Base-by-base conservation (phyloP, 306 rosid genomes). In the Begonia peltatifolia region DNA sequence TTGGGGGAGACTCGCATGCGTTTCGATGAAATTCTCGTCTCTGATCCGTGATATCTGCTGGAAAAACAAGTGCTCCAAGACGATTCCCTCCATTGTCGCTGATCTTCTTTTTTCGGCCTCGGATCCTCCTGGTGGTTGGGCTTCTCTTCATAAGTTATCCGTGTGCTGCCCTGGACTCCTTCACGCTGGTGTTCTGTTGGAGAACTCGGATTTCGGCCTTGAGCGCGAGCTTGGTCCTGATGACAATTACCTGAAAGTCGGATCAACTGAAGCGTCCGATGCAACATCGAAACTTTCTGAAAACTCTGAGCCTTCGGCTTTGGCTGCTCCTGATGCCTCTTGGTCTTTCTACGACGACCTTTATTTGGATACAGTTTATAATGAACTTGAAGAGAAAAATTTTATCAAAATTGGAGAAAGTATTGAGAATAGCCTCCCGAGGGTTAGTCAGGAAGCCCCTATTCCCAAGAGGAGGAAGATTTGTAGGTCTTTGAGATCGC, bases 301-400 rank as follows among this genome's bases (percentile, higher is more conserved):
- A 10, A 44, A 30, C 46, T 68, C 38, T 3, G 58, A 58, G 38
- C 17, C 53, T 50, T 51, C 56, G 8, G 57, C 64, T 20, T 46
- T 10, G 0, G 55, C 44, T 42, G 53, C 65, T 38, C 50, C 73
- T 56, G 69, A 69, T 15, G 71, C 78, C 20, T 58, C 60, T 12
- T 90, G 99, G 99, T 90, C 99, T 23, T 84, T 90, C 8, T 90
- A 11, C 53, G 95, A 90, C 42, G 95, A 90, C 58, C 86, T 90
- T 0, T 80, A 78, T 41, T 62, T 53, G 46, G 95, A 85, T 17
- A 85, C 94, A 4, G 63, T 90, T 14, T 80, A 79, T 47, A 66
- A 68, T 11, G 59, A 57, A 0, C 56, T 83, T 1, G 97, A 83
- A 11, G 55, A 70, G 2, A 59, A 54, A 2, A 71, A 63, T 8